Evolutionary conservation across 257 asterid species (phyloP).

Genomic region (Ilex asprella): DNA sequence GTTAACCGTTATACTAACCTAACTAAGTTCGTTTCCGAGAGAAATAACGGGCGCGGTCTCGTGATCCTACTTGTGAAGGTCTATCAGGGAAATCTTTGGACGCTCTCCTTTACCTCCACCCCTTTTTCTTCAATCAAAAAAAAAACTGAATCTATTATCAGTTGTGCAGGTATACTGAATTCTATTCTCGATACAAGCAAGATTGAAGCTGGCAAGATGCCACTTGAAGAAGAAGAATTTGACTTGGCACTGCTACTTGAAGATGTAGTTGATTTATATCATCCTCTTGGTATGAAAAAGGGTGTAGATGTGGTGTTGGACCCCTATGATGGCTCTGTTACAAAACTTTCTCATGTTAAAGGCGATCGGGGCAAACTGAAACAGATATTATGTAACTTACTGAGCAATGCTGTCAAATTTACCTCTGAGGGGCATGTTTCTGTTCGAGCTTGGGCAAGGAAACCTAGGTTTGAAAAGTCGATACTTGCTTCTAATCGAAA

Average conservation of each 20-base stretch:
- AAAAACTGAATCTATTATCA: no score
- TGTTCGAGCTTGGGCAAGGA: conserved; percentile 57
- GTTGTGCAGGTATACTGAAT: no score
- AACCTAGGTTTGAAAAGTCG: conserved; percentile 30
- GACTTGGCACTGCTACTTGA: conserved; percentile 47
- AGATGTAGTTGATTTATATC: conserved; percentile 55
- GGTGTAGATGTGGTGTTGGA: conserved; percentile 75
- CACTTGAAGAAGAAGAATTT: conserved; percentile 58
- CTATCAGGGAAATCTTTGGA: no score
- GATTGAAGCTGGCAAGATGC: conserved; percentile 63
- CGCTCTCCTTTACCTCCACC: no score
- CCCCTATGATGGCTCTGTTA: conserved; percentile 49
- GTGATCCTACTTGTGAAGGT: no score
- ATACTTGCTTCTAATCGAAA: conserved; percentile 24
- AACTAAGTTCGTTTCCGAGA: no score
- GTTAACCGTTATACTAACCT: no score
- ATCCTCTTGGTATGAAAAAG: conserved; percentile 49
- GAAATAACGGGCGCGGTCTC: no score
- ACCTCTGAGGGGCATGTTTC: conserved; percentile 61
- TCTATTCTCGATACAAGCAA: conserved; percentile 63
- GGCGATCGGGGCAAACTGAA: conserved; percentile 65
- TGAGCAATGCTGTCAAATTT: conserved; percentile 75
- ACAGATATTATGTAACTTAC: conserved; percentile 57
- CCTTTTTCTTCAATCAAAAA: no score
- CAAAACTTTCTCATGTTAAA: conserved; percentile 26